Evolutionary conservation across 2,329 filamentous ascomycete species (phyloP).

Genomic region (Catunica adiposa): DNA sequence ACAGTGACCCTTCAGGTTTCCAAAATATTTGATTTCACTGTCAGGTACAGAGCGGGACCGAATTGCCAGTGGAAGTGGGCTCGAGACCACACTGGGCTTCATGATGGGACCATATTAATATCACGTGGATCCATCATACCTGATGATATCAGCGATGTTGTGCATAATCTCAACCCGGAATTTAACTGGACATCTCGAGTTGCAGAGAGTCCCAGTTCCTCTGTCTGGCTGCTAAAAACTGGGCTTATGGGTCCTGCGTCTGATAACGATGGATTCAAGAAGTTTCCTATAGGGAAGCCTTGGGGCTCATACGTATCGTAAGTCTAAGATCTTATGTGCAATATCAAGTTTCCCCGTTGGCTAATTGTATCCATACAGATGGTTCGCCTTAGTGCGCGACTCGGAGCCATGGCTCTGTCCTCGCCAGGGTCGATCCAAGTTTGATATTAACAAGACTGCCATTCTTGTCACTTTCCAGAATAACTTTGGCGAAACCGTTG

Average conservation of each 20-base stretch:
- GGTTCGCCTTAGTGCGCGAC: conserved; percentile 66
- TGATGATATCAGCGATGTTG: conserved; percentile 35
- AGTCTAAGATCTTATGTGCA: conserved; percentile 14
- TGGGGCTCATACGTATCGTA: conserved; percentile 39
- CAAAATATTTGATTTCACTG: conserved; percentile 36
- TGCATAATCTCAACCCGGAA: conserved; percentile 39
- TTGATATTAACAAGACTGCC: conserved; percentile 60
- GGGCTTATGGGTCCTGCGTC: conserved; percentile 36
- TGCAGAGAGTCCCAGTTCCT: conserved; percentile 51
- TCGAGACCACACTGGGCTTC: conserved; percentile 43
- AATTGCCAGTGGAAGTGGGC: conserved; percentile 53
- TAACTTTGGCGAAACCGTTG: conserved; percentile 53
- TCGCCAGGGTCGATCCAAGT: conserved; percentile 55
- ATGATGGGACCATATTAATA: conserved; percentile 47
- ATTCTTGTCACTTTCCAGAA: conserved; percentile 65
- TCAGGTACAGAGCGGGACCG: conserved; percentile 45
- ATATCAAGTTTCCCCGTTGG: neutral
- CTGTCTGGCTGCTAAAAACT: conserved; percentile 52
- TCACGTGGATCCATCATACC: conserved; percentile 20
- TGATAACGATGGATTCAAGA: conserved; percentile 34
- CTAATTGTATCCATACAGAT: conserved; percentile 29
- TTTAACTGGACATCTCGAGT: conserved; percentile 36
- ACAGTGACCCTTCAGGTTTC: conserved; percentile 1
- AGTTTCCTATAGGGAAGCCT: conserved; percentile 45
- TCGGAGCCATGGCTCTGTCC: conserved; percentile 79